phyloP scores from a whole-genome alignment of 345 rosid species.

The Cardamine chenopodiifolia region DNA sequence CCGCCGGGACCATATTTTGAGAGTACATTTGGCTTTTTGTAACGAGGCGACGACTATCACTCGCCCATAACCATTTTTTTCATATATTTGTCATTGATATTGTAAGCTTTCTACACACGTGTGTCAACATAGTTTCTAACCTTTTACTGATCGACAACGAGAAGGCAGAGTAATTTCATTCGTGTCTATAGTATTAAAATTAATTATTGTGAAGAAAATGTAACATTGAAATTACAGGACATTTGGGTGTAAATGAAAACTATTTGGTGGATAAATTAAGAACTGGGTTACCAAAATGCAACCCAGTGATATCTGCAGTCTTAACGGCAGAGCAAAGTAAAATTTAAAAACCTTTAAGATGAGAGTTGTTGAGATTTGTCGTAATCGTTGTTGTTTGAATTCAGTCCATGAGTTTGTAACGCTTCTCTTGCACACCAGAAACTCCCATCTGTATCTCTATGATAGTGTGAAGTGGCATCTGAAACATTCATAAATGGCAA shows the following conservation, averaged over 20 bases:
- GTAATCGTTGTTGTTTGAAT: not conserved
- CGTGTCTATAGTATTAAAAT: slow-evolving; percentile 8
- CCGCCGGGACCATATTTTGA: slow-evolving; percentile 68
- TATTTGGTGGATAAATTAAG: slow-evolving; percentile 14
- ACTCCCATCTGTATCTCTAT: slow-evolving; percentile 99
- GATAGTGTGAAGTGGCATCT: slow-evolving; percentile 97
- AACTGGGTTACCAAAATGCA: slow-evolving; percentile 9
- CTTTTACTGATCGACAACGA: not conserved
- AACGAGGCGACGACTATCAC: not conserved
- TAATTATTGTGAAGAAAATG: not conserved
- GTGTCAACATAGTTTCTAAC: not conserved
- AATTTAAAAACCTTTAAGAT: not conserved
- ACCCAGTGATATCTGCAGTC: slow-evolving; percentile 27
- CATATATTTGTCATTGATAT: not conserved
- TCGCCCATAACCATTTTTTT: not conserved
- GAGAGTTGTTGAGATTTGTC: no score
- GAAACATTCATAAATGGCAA: slow-evolving; percentile 30
- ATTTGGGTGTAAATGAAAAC: slow-evolving; percentile 1
- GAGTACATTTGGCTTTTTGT: not conserved
- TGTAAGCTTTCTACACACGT: not conserved
- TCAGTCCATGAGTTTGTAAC: slow-evolving; percentile 98
- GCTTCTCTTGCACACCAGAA: slow-evolving; percentile 96
- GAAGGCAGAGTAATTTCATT: not conserved
- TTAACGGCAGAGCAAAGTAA: slow-evolving; percentile 17
- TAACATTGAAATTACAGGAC: slow-evolving; percentile 24